Conservation (phyloP, 164 flowering plant genomes). For the Stephania japonica region DNA sequence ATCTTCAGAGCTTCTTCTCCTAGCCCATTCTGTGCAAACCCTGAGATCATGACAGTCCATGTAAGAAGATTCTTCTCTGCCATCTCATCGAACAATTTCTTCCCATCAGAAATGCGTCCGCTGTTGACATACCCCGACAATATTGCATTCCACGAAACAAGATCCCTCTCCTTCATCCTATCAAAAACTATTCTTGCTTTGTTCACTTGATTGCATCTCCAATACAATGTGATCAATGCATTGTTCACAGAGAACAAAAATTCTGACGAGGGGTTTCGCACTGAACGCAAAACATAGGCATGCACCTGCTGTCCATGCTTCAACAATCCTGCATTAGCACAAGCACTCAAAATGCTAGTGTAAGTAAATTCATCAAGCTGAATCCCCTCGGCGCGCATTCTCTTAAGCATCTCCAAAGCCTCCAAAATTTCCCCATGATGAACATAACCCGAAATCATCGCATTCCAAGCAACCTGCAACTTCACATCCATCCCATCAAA, state of each 20-base stretch:
- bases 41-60: constrained; percentile 60
- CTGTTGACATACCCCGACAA: constrained; percentile 35
- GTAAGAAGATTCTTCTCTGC: constrained; percentile 31
- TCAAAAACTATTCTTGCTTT: constrained; percentile 38
- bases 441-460: constrained; percentile 56
- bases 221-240: constrained; percentile 45
- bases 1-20: constrained; percentile 70
- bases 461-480: constrained; percentile 48
- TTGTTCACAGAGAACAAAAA: constrained; percentile 37
- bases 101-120: constrained; percentile 32
- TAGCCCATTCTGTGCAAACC: constrained; percentile 53
- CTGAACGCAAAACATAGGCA: constrained; percentile 37
- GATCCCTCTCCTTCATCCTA: constrained; percentile 28
- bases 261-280: constrained; percentile 13
- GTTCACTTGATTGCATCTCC: constrained; percentile 35
- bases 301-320: constrained; percentile 41
- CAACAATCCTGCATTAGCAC: constrained; percentile 37
- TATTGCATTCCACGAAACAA: constrained; percentile 55
- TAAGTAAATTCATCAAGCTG: constrained; percentile 45
- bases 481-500: constrained; percentile 39
- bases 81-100: constrained; percentile 34
- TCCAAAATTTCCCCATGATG: constrained; percentile 34
- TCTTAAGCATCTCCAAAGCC: constrained; percentile 38
- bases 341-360: constrained; percentile 44
- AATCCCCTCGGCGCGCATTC: constrained; percentile 32